Evolutionary conservation across 768 basidiomycete genomes (phyloP).

Genomic region (Amylocystis lapponica): DNA sequence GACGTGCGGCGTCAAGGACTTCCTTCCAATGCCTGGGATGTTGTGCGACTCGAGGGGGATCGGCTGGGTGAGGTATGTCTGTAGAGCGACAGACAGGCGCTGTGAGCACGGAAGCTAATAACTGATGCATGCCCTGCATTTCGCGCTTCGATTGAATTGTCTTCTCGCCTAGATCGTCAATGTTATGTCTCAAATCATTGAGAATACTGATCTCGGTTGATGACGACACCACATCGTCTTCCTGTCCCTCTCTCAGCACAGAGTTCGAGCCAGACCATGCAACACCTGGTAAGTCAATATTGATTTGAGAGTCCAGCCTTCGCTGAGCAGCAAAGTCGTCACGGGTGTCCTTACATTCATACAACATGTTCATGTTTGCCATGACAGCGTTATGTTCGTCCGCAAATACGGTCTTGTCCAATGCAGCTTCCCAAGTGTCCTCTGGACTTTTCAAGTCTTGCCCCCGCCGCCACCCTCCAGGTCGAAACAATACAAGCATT

Average conservation of each 20-base stretch:
- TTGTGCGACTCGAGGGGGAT: background rate
- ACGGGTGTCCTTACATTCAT: constrained; percentile 30
- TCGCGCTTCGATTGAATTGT: background rate
- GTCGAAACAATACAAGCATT: constrained; percentile 11
- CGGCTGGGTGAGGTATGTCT: too few species aligned
- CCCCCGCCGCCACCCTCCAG: constrained; percentile 4
- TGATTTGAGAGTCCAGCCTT: background rate
- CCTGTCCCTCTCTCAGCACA: background rate
- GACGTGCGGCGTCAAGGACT: background rate
- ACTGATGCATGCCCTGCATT: too few species aligned
- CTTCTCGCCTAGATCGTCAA: background rate
- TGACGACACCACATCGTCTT: too few species aligned
- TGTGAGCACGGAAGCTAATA: too few species aligned
- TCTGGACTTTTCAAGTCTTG: background rate
- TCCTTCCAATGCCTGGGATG: background rate
- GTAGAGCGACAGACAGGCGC: too few species aligned
- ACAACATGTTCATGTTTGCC: constrained; percentile 26
- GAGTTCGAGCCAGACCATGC: too few species aligned
- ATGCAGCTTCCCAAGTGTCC: background rate
- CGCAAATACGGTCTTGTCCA: background rate
- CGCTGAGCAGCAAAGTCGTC: constrained; percentile 25
- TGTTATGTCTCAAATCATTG: background rate
- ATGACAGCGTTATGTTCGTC: constrained; percentile 6
- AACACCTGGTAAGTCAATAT: too few species aligned
- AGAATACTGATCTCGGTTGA: background rate